phyloP scores from a whole-genome alignment of 164 flowering plant species.

The Annona cherimola region DNA sequence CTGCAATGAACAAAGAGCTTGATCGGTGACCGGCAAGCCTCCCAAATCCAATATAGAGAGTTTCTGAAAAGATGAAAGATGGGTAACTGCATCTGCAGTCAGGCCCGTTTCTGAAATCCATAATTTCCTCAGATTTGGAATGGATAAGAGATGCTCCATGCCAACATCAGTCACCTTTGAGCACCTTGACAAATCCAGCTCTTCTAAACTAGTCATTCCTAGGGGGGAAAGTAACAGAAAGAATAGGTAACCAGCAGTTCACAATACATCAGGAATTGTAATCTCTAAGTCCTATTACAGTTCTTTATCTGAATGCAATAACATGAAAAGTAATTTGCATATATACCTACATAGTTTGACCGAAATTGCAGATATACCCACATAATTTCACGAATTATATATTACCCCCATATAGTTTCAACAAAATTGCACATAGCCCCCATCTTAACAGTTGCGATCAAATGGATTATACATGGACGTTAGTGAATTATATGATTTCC shows the following conservation, averaged over 20 bases:
- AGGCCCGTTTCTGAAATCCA: conserved; percentile 66
- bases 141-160: conserved; percentile 55
- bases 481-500: too few relatives aligned
- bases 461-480: too few relatives aligned
- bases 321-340: not conserved
- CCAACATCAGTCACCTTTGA: conserved; percentile 63
- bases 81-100: conserved; percentile 48
- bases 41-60: conserved; percentile 74
- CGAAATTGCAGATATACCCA: too few relatives aligned
- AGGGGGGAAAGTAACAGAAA: not conserved
- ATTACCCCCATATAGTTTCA: too few relatives aligned
- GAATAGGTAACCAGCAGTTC: not conserved
- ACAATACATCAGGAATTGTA: not conserved
- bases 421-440: too few relatives aligned
- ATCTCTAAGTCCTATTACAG: not conserved
- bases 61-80: conserved; percentile 53
- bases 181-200: conserved; percentile 66
- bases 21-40: conserved; percentile 80
- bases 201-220: conserved; percentile 62
- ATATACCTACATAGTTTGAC: too few relatives aligned
- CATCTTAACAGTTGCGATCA: too few relatives aligned
- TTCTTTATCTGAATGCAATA: not conserved
- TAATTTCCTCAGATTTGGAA: conserved; percentile 55
- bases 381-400: too few relatives aligned
- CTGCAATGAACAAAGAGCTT: conserved; percentile 55